Percentiles rank a stretch among this genome's conserved stretches.
These are phyloP conservation scores for Circinella minor DNA, from an alignment of 371 early-diverging fungal genomes.

Conservation along the genomic window DNA sequence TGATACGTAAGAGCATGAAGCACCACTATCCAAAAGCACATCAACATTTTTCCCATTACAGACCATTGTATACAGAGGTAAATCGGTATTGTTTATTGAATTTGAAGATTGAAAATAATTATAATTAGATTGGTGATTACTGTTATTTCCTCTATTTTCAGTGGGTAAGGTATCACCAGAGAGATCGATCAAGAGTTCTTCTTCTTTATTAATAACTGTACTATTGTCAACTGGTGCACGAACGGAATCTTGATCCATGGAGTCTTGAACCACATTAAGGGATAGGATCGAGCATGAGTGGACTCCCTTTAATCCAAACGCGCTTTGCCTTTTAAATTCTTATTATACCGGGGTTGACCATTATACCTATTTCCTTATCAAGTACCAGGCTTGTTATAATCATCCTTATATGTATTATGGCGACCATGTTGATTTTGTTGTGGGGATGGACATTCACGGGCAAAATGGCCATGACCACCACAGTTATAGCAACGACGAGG, in stretches of 20 bases:
- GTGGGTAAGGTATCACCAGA: neutral
- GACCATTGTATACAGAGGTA: slow-evolving; percentile 6
- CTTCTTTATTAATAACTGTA: neutral
- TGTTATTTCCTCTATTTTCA: neutral
- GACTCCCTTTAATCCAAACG: slow-evolving; percentile 8
- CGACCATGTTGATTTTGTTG: neutral
- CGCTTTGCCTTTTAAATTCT: slow-evolving; percentile 14
- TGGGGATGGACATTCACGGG: slow-evolving; percentile 3
- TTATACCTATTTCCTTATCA: too few species aligned
- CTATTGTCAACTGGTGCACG: neutral
- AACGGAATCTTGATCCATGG: neutral
- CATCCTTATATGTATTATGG: neutral
- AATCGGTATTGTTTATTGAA: slow-evolving; percentile 7
- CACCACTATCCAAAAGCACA: slow-evolving; percentile 16
- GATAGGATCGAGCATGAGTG: neutral
- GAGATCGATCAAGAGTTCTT: slow-evolving; percentile 4
- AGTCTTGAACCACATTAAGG: slow-evolving; percentile 6
- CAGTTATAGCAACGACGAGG: slow-evolving; percentile 14
- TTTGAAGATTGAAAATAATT: slow-evolving; percentile 3
- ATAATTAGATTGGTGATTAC: neutral
- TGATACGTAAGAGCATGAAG: neutral
- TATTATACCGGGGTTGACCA: neutral
- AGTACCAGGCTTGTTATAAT: too few species aligned
- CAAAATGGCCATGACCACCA: slow-evolving; percentile 9
- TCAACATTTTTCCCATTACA: slow-evolving; percentile 5